Conservation (phyloP, 495 filamentous ascomycete genomes). For the Rusavskia elegans region DNA sequence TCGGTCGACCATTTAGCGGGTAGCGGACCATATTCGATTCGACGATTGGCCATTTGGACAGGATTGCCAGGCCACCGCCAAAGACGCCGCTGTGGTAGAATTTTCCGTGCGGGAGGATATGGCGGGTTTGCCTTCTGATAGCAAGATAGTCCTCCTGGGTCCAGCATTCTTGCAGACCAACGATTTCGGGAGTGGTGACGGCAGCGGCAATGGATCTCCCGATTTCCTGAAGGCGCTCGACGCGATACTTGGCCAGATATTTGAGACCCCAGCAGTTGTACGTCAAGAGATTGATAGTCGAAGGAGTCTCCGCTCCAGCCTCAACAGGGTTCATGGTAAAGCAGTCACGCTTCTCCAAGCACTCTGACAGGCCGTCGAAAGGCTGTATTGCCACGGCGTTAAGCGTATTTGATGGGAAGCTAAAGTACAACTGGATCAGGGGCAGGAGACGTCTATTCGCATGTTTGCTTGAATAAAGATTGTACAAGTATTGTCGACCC, state of each 20-base stretch:
- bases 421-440: no score
- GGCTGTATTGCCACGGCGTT: no score
- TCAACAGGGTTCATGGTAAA: neutral
- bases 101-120: constrained; percentile 82
- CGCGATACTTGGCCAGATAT: constrained; percentile 63
- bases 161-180: constrained; percentile 93
- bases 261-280: constrained; percentile 97
- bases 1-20: constrained; percentile 85
- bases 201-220: constrained; percentile 54
- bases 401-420: no score
- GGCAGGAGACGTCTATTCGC: no score
- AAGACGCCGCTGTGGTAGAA: constrained; percentile 85
- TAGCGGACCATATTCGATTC: constrained; percentile 76
- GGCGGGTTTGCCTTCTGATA: constrained; percentile 57
- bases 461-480: no score
- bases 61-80: constrained; percentile 76
- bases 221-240: constrained; percentile 70
- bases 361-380: no score
- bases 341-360: no score
- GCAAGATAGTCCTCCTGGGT: constrained; percentile 76
- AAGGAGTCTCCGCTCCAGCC: neutral
- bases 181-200: constrained; percentile 61
- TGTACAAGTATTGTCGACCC: no score
- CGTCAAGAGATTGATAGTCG: constrained; percentile 53
- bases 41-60: constrained; percentile 94